These are phyloP conservation scores for Candida endomychidarum DNA, from an alignment of 805 yeast species.

Conservation along the genomic window DNA sequence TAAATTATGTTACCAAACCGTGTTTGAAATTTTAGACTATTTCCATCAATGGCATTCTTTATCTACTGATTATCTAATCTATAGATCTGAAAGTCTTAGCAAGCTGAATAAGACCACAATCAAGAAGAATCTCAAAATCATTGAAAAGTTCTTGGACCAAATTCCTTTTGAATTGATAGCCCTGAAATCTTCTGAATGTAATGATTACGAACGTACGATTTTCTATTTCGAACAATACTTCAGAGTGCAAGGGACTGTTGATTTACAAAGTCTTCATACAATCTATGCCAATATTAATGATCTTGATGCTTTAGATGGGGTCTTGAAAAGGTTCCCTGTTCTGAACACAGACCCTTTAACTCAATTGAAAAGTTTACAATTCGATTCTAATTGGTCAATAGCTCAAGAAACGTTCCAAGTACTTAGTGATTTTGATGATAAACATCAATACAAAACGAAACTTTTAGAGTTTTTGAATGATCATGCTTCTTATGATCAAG, in stretches of 20 bases:
- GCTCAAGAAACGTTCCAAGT: slow-evolving; percentile 85
- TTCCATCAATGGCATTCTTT: slow-evolving; percentile 71
- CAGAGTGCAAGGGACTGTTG: slow-evolving; percentile 31
- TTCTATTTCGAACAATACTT: slow-evolving; percentile 79
- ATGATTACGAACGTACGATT: slow-evolving; percentile 83
- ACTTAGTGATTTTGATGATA: slow-evolving; percentile 44
- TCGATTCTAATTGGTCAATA: slow-evolving; percentile 80
- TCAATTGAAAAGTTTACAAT: slow-evolving; percentile 76
- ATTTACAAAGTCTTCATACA: slow-evolving; percentile 52
- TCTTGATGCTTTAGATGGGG: slow-evolving; percentile 85
- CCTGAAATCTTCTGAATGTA: slow-evolving; percentile 74
- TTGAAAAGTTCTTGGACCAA: slow-evolving; percentile 47
- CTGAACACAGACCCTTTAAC: slow-evolving; percentile 59
- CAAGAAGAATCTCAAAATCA: slow-evolving; percentile 25
- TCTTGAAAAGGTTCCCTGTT: slow-evolving; percentile 68
- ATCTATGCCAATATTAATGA: slow-evolving; percentile 89
- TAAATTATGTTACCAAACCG: slow-evolving; percentile 65
- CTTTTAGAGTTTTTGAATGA: slow-evolving; percentile 70
- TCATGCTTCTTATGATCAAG: slow-evolving; percentile 72
- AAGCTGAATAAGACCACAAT: slow-evolving; percentile 13
- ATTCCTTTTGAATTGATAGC: slow-evolving; percentile 76
- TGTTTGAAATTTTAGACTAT: slow-evolving; percentile 80
- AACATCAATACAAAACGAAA: slow-evolving; percentile 47
- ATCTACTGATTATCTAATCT: slow-evolving; percentile 29
- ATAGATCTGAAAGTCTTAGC: slow-evolving; percentile 4